Conservation (phyloP, 495 filamentous ascomycete genomes). For the Schizothecium vesticola region DNA sequence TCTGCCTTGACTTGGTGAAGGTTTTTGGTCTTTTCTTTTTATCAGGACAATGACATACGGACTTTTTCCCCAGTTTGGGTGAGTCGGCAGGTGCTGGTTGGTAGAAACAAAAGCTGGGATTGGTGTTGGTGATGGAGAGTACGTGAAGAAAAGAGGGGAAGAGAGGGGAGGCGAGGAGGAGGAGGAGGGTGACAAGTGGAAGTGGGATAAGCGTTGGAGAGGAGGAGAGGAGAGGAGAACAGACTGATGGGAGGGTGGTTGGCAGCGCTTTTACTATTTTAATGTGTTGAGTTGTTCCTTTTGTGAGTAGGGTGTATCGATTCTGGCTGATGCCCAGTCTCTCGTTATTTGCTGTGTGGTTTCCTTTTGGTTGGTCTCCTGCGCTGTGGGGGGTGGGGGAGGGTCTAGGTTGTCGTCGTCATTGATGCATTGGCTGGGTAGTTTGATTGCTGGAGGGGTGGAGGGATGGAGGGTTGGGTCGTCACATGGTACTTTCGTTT, state of each 20-base stretch:
- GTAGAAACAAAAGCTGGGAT: background rate
- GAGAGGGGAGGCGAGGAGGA: background rate
- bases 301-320: background rate
- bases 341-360: background rate
- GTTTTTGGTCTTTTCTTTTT: background rate
- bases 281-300: background rate
- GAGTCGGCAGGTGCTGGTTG: background rate
- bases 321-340: background rate
- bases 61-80: background rate
- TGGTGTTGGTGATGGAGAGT: background rate
- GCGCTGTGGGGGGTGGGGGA: background rate
- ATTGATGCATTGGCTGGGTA: background rate
- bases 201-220: background rate
- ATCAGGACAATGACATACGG: background rate
- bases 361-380: background rate
- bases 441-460: background rate
- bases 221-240: background rate
- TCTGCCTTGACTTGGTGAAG: background rate
- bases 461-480: background rate
- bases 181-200: background rate
- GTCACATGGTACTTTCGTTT: background rate
- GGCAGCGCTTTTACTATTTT: background rate
- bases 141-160: background rate
- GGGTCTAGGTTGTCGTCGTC: background rate
- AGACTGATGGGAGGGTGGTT: background rate